Evolutionary conservation across 768 basidiomycete species (phyloP).

Genomic region (Tylopilus sp.): DNA sequence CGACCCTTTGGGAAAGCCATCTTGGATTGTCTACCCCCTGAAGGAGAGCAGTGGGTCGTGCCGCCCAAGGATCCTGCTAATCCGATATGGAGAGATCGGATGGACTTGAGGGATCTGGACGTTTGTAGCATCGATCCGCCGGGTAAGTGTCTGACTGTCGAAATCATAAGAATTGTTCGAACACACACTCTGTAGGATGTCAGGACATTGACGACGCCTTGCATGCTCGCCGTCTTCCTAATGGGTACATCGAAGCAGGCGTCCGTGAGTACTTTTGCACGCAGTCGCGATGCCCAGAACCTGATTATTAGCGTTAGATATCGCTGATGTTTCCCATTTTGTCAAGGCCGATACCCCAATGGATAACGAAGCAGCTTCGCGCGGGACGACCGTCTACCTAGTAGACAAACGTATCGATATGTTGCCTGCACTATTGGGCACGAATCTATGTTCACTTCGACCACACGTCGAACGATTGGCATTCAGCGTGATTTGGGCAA

Average conservation of each 20-base stretch:
- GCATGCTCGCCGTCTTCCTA: constrained; percentile 82
- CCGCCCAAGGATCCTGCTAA: constrained; percentile 60
- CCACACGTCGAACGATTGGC: constrained; percentile 93
- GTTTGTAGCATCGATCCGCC: constrained; percentile 98
- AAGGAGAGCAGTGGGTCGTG: constrained; percentile 93
- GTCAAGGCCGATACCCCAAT: constrained; percentile 91
- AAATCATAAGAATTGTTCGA: constrained; percentile 2
- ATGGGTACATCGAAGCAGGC: constrained; percentile 95
- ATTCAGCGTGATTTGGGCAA: constrained; percentile 94
- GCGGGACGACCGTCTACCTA: constrained; percentile 96
- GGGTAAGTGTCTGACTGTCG: constrained; percentile 40
- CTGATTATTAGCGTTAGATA: constrained; percentile 53
- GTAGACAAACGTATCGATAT: constrained; percentile 99
- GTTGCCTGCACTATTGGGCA: constrained; percentile 90
- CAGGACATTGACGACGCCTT: constrained; percentile 98
- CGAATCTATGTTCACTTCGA: constrained; percentile 90
- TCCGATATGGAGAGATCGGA: constrained; percentile 74
- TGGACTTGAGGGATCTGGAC: constrained; percentile 80
- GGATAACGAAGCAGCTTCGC: constrained; percentile 93
- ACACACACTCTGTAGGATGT: constrained; percentile 55
- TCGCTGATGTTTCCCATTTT: constrained; percentile 97
- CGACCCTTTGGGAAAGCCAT: constrained; percentile 96
- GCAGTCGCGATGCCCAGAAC: background rate
- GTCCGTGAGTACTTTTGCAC: constrained; percentile 70
- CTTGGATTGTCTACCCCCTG: constrained; percentile 80